Base-by-base conservation (phyloP, 2,329 filamentous ascomycete genomes). In the Alternaria sp. region DNA sequence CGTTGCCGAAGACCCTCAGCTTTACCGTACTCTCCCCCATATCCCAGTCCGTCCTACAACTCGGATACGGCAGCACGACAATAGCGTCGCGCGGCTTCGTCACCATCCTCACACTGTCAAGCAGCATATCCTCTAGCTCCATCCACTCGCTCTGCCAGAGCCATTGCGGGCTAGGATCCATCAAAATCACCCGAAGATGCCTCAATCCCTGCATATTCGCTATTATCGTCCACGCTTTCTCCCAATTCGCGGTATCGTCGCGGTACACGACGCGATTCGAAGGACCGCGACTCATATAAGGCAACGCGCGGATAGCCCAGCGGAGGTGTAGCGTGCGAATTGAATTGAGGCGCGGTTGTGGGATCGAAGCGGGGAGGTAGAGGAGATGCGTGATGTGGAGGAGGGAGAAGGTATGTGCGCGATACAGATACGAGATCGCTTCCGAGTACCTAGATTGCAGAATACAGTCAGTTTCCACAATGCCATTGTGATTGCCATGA, bases 181-280 rank as follows among this genome's bases (percentile, higher is more conserved):
- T 32, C 15, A 79, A 19, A 17, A 68, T 67, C 7, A 79, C 76
- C 23, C 62, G 67, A 40, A 79, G 54, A 45, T 73, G 66, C 15
- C 68, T 52, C 49, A 79, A 36, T 3, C 70, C 69, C 15, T 66
- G 49, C 77, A 79, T 76, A 1, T 59, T 43, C 0, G 73, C 68
- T 15, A 79, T 46, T 1, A 76, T 74, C 0, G 28, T 28, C 77
- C 77, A 79, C 1, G 57, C 72, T 4, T 65, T 68, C 49, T 74
- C 70, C 77, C 77, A 79, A 46, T 77, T 77, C 28, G 57, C 62
- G 1, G 77, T 79, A 25, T 79, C 77, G 47, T 79, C 77, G 25
- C 69, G 75, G 51, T 78, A 79, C 4, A 76, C 76, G 25, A 72
- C 63, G 17, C 67, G 68, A 4, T 68, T 65, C 0, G 65, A 61